Percentiles rank a stretch among this genome's conserved stretches.
Evolutionary conservation across 140 eudicot species (phyloP).

Genomic region (Ambrosia hybrid): DNA sequence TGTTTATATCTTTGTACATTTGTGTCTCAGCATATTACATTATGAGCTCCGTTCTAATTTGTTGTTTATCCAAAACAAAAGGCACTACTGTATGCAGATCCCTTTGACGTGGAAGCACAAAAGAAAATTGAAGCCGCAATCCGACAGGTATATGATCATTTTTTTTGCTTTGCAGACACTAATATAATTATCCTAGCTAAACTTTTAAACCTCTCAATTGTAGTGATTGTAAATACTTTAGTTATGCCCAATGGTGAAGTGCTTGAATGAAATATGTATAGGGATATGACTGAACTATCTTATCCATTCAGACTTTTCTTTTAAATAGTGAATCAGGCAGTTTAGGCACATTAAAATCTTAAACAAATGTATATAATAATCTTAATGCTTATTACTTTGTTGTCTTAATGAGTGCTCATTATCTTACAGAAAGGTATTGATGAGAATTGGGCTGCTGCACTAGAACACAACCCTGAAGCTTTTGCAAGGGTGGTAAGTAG

Average conservation of each 20-base stretch:
- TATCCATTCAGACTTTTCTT: too few species aligned
- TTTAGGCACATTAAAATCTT: background rate
- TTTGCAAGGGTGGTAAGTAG: slow-evolving; percentile 88
- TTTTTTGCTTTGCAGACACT: background rate
- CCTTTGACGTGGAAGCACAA: slow-evolving; percentile 96
- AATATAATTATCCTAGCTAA: background rate
- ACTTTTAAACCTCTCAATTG: background rate
- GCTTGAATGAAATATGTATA: too few species aligned
- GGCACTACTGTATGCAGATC: slow-evolving; percentile 88
- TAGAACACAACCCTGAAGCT: slow-evolving; percentile 94
- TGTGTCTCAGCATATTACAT: background rate
- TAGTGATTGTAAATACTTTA: background rate
- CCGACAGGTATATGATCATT: slow-evolving; percentile 56
- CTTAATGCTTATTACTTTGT: slow-evolving; percentile 1
- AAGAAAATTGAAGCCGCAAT: slow-evolving; percentile 90
- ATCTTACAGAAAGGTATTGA: slow-evolving; percentile 80
- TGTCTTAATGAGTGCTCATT: slow-evolving; percentile 17
- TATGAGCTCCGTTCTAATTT: background rate
- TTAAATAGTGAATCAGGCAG: background rate
- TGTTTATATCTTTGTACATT: background rate
- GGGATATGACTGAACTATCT: too few species aligned
- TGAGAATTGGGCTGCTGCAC: slow-evolving; percentile 95
- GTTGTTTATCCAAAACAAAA: slow-evolving; percentile 13
- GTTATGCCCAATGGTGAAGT: background rate
- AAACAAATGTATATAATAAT: background rate